A percentile compares a stretch with the other conserved stretches of the same genome.
Conservation (phyloP, 495 filamentous ascomycete genomes). For the Lepraria neglecta region DNA sequence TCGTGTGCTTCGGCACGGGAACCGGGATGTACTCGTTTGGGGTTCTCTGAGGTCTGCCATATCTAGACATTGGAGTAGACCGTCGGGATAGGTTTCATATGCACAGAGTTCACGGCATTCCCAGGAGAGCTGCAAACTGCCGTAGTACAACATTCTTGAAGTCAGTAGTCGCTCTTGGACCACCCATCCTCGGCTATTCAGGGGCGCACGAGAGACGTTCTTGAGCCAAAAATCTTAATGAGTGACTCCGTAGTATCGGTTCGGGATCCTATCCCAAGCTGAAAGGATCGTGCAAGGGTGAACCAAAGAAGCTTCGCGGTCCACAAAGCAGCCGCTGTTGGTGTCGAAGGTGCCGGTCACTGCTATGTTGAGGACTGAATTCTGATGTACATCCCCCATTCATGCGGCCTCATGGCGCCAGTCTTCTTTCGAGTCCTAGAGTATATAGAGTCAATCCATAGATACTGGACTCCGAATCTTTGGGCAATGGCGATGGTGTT, state of each 20-base stretch:
- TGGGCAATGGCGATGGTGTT: neutral
- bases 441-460: neutral
- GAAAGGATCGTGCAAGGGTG: neutral
- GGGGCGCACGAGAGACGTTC: neutral
- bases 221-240: neutral
- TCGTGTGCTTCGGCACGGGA: too few relatives aligned
- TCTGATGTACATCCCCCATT: neutral
- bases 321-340: neutral
- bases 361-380: neutral
- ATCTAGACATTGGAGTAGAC: neutral
- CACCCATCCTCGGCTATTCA: slow-evolving; percentile 18
- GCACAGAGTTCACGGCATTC: slow-evolving; percentile 17
- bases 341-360: neutral
- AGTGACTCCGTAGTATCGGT: neutral
- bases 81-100: slow-evolving; percentile 9
- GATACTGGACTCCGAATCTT: neutral
- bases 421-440: neutral
- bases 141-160: slow-evolving; percentile 19
- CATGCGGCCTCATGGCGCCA: neutral
- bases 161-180: slow-evolving; percentile 23
- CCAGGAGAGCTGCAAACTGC: slow-evolving; percentile 17
- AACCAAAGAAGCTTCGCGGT: neutral
- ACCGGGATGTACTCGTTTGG: too few relatives aligned
- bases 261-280: neutral
- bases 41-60: too few relatives aligned